Evolutionary conservation across 2,329 filamentous ascomycete genomes (phyloP), one percentile per base, ranked within the genome.

Genomic region (Botrytis cinerea): DNA sequence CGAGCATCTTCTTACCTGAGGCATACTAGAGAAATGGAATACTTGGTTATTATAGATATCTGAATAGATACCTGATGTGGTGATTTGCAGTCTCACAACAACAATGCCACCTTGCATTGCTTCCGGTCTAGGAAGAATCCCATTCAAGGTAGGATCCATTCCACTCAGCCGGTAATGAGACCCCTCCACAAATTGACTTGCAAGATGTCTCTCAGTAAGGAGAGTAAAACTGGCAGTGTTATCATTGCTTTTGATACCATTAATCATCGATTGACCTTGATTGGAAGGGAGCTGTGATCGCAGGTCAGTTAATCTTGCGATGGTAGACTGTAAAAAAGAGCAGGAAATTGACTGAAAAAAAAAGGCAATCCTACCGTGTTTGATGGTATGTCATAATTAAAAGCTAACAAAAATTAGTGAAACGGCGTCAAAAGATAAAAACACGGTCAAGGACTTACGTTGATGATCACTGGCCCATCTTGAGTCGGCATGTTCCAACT

Each of bases 111-210:
- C 67, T 35, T 59, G 67, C 51, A 67, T 67, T 12, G 63, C 63
- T 51, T 51, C 63, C 12, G 64, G 32, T 20, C 54, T 70, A 35
- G 67, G 51, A 25, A 59, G 51, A 45, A 70, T 45, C 8, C 51
- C 67, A 32, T 45, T 28, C 0, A 70, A 20, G 25, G 67, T 70
- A 25, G 67, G 67, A 45, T 70, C 67, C 67, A 70, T 70, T 1
- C 67, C 67, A 25, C 60, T 70, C 28, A 70, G 10, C 10, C 67
- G 67, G 38, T 70, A 70, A 70, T 70, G 51, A 35, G 67, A 70
- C 12, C 67, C 67, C 20, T 70, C 67, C 0, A 70, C 67, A n/a
- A 70, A 70, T 70, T 70, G 67, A 70, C 67, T 70, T 45, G 67
- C 67, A 60, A 70, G 22, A 6, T 28, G 28, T 8, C 18, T 70